These are phyloP conservation scores for Cystofilobasidium macerans DNA, from an alignment of 768 basidiomycete genomes.

Conservation along the genomic window DNA sequence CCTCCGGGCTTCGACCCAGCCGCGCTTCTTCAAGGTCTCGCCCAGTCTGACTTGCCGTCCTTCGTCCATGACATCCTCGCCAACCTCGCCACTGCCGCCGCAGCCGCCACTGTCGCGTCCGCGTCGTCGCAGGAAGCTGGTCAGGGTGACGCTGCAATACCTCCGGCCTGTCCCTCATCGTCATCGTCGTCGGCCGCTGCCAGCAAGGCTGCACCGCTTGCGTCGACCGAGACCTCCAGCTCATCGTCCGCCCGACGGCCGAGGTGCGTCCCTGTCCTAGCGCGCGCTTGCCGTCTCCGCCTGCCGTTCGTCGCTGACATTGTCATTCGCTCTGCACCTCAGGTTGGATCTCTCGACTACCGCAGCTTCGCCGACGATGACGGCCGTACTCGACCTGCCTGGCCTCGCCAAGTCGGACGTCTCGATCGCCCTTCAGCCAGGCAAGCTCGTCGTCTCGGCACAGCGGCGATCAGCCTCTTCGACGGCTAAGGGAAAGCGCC, in stretches of 20 bases:
- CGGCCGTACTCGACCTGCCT: constrained; percentile 2
- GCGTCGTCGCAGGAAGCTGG: background rate
- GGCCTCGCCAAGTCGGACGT: constrained; percentile 6
- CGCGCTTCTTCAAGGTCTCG: background rate
- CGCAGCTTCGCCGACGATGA: background rate
- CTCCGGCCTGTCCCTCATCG: no score
- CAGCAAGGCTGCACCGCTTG: background rate
- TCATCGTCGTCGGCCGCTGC: background rate
- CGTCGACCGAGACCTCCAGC: background rate
- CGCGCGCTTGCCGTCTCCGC: no score
- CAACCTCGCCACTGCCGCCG: background rate
- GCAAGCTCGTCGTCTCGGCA: background rate
- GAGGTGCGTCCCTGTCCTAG: no score
- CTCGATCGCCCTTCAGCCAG: background rate
- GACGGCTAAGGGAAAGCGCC: background rate
- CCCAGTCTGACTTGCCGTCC: constrained; percentile 5
- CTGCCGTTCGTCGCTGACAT: no score
- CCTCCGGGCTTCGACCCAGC: background rate
- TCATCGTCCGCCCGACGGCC: background rate
- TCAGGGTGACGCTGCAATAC: background rate
- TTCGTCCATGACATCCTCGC: background rate
- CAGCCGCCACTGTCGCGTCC: no score
- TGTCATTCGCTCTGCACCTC: background rate
- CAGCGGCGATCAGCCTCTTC: background rate
- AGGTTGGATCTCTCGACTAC: constrained; percentile 1